Evolutionary conservation across 1,284 basidiomycete species (phyloP).

Genomic region (Rhodotorula mucilaginosa): DNA sequence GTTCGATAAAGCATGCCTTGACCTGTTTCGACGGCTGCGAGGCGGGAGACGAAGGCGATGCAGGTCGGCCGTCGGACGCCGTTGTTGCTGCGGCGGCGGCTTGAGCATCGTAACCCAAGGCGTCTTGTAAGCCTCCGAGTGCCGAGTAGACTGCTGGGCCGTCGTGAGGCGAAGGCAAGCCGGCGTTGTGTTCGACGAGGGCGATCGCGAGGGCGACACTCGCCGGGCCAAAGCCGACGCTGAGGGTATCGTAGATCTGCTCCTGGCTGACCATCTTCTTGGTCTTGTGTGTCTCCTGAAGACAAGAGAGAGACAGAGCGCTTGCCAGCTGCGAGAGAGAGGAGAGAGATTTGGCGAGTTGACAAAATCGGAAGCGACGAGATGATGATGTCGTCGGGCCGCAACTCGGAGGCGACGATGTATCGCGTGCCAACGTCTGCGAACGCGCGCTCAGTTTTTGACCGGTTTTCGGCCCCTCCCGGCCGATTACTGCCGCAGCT

Average conservation of each 20-base stretch:
- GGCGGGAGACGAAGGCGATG: not conserved
- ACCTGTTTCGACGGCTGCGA: not conserved
- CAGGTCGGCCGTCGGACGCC: too few species aligned
- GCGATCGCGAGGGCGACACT: constrained; percentile 61
- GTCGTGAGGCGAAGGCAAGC: not conserved
- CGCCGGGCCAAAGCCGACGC: constrained; percentile 62
- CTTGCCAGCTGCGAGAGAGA: too few species aligned
- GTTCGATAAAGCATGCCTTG: constrained; percentile 58
- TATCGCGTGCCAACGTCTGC: too few species aligned
- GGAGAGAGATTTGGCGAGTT: too few species aligned
- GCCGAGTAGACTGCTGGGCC: constrained; percentile 11
- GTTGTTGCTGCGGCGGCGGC: not conserved
- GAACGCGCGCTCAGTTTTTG: too few species aligned
- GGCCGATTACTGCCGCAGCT: too few species aligned
- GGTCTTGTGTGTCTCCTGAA: not conserved
- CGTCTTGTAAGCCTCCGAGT: constrained; percentile 35
- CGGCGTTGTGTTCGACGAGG: constrained; percentile 52
- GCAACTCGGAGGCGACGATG: too few species aligned
- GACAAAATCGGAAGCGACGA: too few species aligned
- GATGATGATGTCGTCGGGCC: too few species aligned
- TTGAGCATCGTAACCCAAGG: constrained; percentile 7
- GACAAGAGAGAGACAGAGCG: too few species aligned
- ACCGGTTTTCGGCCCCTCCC: too few species aligned
- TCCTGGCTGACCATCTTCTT: not conserved
- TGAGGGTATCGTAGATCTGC: constrained; percentile 55